Evolutionary conservation across 1,284 basidiomycete genomes (phyloP).

Genomic region (Fomitiporia mediterranea): DNA sequence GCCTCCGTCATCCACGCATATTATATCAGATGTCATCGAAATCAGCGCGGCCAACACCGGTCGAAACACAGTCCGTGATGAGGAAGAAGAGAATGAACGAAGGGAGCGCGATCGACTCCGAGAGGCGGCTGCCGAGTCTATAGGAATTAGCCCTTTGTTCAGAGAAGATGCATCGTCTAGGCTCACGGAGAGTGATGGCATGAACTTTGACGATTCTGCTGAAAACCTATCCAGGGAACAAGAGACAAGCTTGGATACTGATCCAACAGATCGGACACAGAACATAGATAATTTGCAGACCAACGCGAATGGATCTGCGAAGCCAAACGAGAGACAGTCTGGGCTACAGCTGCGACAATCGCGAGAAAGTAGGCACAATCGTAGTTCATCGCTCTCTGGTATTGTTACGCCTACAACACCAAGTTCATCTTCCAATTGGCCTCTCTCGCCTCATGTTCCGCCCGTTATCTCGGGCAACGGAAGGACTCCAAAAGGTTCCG

Average conservation of each 20-base stretch:
- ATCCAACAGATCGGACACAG: conserved; percentile 4
- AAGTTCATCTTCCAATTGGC: conserved; percentile 8
- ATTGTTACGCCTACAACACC: conserved; percentile 11
- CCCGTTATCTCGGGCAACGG: conserved; percentile 32
- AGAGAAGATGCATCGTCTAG: conserved; percentile 27
- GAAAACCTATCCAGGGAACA: conserved; percentile 10
- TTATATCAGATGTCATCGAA: conserved; percentile 54
- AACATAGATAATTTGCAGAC: conserved; percentile 11
- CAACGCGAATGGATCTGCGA: conserved; percentile 10
- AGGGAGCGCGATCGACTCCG: conserved; percentile 67
- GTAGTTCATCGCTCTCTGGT: conserved; percentile 18
- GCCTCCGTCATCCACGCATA: conserved; percentile 12
- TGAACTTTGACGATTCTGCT: conserved; percentile 23
- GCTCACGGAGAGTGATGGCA: conserved; percentile 18
- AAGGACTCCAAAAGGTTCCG: conserved; percentile 31
- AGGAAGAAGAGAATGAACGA: conserved; percentile 47
- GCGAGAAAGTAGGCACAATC: conserved; percentile 13
- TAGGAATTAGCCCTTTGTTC: conserved; percentile 49
- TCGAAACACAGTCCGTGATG: conserved; percentile 25
- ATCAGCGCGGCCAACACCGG: conserved; percentile 42
- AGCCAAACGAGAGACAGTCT: not conserved
- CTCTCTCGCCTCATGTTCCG: conserved; percentile 25
- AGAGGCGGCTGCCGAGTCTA: conserved; percentile 68
- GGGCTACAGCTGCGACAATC: conserved; percentile 5
- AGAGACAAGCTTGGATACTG: conserved; percentile 15